These are phyloP conservation scores for Backusella liffmaniae DNA, from an alignment of 192 early-diverging fungal species.

Conservation along the genomic window DNA sequence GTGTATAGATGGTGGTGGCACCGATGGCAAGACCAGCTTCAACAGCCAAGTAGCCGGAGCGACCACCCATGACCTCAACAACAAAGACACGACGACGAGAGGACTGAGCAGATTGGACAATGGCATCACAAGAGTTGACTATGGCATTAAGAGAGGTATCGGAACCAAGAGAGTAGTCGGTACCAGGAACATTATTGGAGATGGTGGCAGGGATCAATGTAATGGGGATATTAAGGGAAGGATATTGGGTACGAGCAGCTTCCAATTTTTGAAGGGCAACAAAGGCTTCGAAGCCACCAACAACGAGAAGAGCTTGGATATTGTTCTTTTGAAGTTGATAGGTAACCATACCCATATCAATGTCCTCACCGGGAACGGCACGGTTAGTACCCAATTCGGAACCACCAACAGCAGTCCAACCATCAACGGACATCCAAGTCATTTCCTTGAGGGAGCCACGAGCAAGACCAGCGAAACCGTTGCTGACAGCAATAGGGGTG, in stretches of 20 bases:
- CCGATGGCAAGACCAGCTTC: constrained; percentile 83
- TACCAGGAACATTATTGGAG: constrained; percentile 97
- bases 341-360: constrained; percentile 78
- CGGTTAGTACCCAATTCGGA: constrained; percentile 94
- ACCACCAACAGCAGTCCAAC: constrained; percentile 91
- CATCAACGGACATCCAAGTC: constrained; percentile 81
- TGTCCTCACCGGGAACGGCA: constrained; percentile 78
- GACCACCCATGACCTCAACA: constrained; percentile 96
- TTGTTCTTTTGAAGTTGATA: constrained; percentile 89
- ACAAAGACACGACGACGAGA: constrained; percentile 92
- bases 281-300: constrained; percentile 97
- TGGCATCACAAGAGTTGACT: constrained; percentile 85
- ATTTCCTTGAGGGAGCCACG: constrained; percentile 78
- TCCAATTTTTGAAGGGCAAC: constrained; percentile 74
- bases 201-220: constrained; percentile 92
- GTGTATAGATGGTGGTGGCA: constrained; percentile 91
- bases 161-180: constrained; percentile 91
- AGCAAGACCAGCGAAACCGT: constrained; percentile 90
- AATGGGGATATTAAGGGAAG: constrained; percentile 94
- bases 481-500: constrained; percentile 82
- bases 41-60: constrained; percentile 90
- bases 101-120: constrained; percentile 91
- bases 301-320: constrained; percentile 88
- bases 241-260: constrained; percentile 73
- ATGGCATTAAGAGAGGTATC: constrained; percentile 96